Conservation (phyloP, 2,329 filamentous ascomycete genomes). For the Colletotrichum echinochloae region DNA sequence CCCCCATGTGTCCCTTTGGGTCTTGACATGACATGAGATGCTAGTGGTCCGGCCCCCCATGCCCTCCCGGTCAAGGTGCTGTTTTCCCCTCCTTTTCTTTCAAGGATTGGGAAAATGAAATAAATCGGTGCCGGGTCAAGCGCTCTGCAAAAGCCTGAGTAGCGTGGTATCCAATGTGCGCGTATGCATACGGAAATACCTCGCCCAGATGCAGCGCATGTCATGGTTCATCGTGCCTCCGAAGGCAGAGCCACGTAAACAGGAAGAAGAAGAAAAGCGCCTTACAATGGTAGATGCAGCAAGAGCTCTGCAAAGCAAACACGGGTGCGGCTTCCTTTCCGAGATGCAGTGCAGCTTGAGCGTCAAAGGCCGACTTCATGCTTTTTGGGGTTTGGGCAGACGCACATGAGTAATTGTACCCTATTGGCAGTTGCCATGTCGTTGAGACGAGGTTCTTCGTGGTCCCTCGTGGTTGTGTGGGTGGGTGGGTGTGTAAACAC, state of each 20-base stretch:
- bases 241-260: neutral
- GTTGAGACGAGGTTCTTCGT: neutral
- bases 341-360: constrained; percentile 1
- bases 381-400: neutral
- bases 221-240: neutral
- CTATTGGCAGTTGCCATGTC: neutral
- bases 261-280: neutral
- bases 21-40: constrained; percentile 4
- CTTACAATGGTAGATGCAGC: constrained; percentile 10
- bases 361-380: neutral
- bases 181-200: neutral
- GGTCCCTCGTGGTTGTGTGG: too few relatives aligned
- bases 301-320: neutral
- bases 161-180: neutral
- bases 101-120: constrained; percentile 10
- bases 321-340: constrained; percentile 37
- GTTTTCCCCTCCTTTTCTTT: constrained; percentile 33
- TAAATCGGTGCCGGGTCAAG: constrained; percentile 40
- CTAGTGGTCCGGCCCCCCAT: neutral
- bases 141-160: constrained; percentile 27
- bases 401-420: neutral
- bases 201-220: constrained; percentile 5
- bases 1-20: constrained; percentile 12
- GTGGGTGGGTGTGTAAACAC: neutral
- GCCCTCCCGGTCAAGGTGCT: constrained; percentile 3